Evolutionary conservation across 2,329 filamentous ascomycete genomes (phyloP).

Genomic region (Talaromyces sp.): DNA sequence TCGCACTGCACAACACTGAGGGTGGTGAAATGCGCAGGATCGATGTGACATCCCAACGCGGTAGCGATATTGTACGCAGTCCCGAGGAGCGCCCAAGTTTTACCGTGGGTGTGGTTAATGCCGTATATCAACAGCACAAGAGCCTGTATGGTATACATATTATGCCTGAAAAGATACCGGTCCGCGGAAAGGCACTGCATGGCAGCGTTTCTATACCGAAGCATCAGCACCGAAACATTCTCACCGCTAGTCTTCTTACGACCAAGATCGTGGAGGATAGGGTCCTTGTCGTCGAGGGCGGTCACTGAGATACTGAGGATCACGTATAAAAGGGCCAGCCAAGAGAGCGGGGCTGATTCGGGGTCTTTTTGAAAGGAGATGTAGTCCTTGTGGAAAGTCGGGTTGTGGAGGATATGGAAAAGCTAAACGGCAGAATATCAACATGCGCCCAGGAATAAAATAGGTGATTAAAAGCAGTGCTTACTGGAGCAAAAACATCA

Average conservation of each 20-base stretch:
- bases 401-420: constrained; percentile 39
- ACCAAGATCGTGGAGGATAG: constrained; percentile 31
- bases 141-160: constrained; percentile 35
- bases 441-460: not conserved
- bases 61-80: constrained; percentile 37
- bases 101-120: constrained; percentile 29
- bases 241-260: constrained; percentile 30
- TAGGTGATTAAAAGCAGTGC: constrained; percentile 9
- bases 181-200: constrained; percentile 37
- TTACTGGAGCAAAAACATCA: constrained; percentile 34
- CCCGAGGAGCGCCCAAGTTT: constrained; percentile 36
- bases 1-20: constrained; percentile 33
- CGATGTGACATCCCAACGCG: constrained; percentile 38
- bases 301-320: constrained; percentile 35
- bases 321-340: constrained; percentile 36
- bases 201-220: constrained; percentile 32
- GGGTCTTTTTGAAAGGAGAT: constrained; percentile 32
- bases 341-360: constrained; percentile 29
- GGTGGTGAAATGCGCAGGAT: constrained; percentile 29
- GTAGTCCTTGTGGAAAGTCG: constrained; percentile 37
- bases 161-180: constrained; percentile 33
- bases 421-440: constrained; percentile 15
- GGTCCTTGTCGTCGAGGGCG: constrained; percentile 31
- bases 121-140: constrained; percentile 37
- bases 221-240: constrained; percentile 32